These are phyloP conservation scores for Cicer bijugum DNA, from an alignment of 306 rosid genomes.

Conservation along the genomic window DNA sequence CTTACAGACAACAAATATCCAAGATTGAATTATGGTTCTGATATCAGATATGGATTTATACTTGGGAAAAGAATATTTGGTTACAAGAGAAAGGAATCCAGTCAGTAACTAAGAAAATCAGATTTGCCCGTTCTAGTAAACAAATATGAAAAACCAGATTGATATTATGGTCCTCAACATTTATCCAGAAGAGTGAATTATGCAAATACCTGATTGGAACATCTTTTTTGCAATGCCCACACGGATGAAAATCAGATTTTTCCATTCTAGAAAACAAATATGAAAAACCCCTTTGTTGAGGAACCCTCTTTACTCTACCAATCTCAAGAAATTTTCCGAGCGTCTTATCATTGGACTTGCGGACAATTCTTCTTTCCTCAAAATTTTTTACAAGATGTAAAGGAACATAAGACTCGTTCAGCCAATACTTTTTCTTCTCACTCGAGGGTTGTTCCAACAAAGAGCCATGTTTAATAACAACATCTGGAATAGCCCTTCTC, in stretches of 20 bases:
- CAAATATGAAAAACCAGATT: constrained; percentile 70
- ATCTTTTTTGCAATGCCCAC: constrained; percentile 91
- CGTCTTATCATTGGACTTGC: constrained; percentile 66
- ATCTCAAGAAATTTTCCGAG: constrained; percentile 53
- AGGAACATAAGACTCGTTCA: constrained; percentile 78
- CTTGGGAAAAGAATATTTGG: constrained; percentile 18
- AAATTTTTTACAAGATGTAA: constrained; percentile 87
- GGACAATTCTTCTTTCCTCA: constrained; percentile 86
- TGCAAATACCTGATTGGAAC: constrained; percentile 69
- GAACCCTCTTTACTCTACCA: constrained; percentile 51
- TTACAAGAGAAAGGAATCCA: constrained; percentile 1
- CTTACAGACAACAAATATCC: constrained; percentile 14
- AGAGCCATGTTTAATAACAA: constrained; percentile 70
- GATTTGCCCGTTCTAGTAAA: constrained; percentile 81
- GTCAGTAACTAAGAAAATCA: constrained; percentile 38
- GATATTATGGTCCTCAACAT: neutral
- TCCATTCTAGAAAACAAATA: constrained; percentile 89
- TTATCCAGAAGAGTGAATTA: constrained; percentile 24
- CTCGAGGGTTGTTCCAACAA: constrained; percentile 67
- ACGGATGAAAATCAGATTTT: constrained; percentile 63
- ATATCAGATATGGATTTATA: constrained; percentile 31
- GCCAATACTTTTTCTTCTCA: constrained; percentile 91
- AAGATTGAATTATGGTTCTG: constrained; percentile 21
- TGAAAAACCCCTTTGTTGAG: constrained; percentile 59
- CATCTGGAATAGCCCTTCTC: constrained; percentile 82